Evolutionary conservation across 169 alveolate species (phyloP).

Genomic region (Eimeria maxima): DNA sequence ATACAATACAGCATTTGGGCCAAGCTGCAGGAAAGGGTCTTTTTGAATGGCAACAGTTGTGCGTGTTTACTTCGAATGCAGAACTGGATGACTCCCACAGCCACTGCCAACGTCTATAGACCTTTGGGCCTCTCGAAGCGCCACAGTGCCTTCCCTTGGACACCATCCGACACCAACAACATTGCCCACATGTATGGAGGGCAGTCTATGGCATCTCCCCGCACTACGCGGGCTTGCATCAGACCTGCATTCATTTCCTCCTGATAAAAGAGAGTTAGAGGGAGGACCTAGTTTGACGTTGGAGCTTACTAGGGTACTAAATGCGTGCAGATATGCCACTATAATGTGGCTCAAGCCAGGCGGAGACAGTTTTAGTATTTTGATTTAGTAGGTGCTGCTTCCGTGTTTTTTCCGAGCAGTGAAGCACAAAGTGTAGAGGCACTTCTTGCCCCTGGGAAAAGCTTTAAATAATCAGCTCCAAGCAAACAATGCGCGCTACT

Average conservation of each 20-base stretch:
- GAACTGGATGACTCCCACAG: slow-evolving; percentile 73
- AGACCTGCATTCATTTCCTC: slow-evolving; percentile 51
- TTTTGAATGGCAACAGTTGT: background rate
- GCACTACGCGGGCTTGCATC: slow-evolving; percentile 60
- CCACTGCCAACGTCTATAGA: slow-evolving; percentile 30
- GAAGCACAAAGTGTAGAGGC: background rate
- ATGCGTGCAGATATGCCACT: slow-evolving; percentile 7
- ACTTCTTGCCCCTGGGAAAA: background rate
- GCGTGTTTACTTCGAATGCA: background rate
- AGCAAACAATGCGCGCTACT: slow-evolving; percentile 3
- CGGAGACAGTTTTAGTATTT: background rate
- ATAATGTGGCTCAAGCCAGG: background rate
- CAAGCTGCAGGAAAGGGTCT: background rate
- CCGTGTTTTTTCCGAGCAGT: background rate
- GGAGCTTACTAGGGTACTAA: background rate
- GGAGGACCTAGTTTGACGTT: background rate
- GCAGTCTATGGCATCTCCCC: slow-evolving; percentile 18
- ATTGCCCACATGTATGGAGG: slow-evolving; percentile 19
- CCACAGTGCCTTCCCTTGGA: slow-evolving; percentile 51
- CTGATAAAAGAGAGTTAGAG: background rate
- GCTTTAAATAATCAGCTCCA: background rate
- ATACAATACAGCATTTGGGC: background rate
- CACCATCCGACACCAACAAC: slow-evolving; percentile 19
- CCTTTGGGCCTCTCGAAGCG: slow-evolving; percentile 66
- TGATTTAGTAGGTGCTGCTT: slow-evolving; percentile 29